These are phyloP conservation scores for Dothistroma pini DNA, from an alignment of 2,329 filamentous ascomycete genomes.

Conservation along the genomic window DNA sequence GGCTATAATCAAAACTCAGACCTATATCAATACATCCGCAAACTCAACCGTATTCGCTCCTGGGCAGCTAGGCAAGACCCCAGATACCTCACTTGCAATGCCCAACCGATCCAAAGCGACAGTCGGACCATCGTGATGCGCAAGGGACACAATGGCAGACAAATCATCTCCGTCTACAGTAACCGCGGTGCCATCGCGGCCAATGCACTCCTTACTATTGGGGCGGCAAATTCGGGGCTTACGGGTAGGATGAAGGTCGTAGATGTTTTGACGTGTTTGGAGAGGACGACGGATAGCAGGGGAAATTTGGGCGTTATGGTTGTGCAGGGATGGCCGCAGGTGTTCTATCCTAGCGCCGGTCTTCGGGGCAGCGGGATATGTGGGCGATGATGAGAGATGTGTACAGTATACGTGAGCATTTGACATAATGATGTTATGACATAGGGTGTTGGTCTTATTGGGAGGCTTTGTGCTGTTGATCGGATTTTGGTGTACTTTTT, in stretches of 20 bases:
- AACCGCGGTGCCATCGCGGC: constrained; percentile 26
- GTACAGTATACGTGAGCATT: neutral
- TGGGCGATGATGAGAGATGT: constrained; percentile 9
- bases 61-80: constrained; percentile 38
- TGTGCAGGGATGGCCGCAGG: constrained; percentile 10
- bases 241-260: constrained; percentile 22
- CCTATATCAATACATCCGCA: constrained; percentile 39
- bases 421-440: neutral
- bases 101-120: constrained; percentile 38
- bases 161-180: constrained; percentile 36
- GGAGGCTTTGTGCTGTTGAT: neutral
- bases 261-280: constrained; percentile 47
- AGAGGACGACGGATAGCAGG: constrained; percentile 40
- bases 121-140: constrained; percentile 42
- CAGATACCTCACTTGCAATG: constrained; percentile 40
- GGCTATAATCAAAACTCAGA: constrained; percentile 37
- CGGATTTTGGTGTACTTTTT: neutral
- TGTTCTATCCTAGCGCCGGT: constrained; percentile 17
- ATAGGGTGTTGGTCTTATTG: neutral
- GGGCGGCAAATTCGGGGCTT: constrained; percentile 25
- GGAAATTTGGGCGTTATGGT: constrained; percentile 38
- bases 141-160: constrained; percentile 39
- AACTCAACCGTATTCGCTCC: constrained; percentile 51
- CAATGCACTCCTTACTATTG: constrained; percentile 31
- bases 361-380: constrained; percentile 22